A percentile compares a stretch with the other conserved stretches of the same genome.
phyloP scores from a whole-genome alignment of 73 alveolate species.

The Stentor roeselii region DNA sequence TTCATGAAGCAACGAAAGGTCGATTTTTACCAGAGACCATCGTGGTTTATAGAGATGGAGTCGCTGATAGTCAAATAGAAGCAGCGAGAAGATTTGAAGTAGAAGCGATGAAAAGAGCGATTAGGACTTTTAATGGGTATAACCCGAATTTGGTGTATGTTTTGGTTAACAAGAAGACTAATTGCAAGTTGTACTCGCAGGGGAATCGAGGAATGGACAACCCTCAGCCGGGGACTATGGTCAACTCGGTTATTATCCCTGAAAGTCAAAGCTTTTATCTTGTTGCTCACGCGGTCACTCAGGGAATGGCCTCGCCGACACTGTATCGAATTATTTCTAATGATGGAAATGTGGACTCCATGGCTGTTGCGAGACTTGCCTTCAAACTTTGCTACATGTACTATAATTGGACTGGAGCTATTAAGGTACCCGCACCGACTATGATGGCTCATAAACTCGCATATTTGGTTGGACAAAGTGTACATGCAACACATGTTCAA shows the following conservation, averaged over 20 bases:
- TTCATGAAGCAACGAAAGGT: constrained; percentile 7
- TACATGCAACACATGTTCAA: not conserved
- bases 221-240: constrained; percentile 3
- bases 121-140: not conserved
- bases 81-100: not conserved
- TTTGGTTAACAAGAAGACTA: not conserved
- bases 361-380: constrained; percentile 35
- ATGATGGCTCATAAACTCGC: constrained; percentile 21
- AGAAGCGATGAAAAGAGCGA: not conserved
- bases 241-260: not conserved
- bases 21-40: not conserved
- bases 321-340: constrained; percentile 1
- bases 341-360: constrained; percentile 46
- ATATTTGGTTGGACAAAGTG: not conserved
- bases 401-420: constrained; percentile 92
- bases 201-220: not conserved
- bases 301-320: constrained; percentile 20
- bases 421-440: constrained; percentile 51
- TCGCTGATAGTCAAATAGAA: not conserved
- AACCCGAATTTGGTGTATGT: not conserved
- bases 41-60: constrained; percentile 18
- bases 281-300: constrained; percentile 12
- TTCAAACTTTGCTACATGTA: constrained; percentile 85
- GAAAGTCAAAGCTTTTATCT: not conserved
- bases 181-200: not conserved